Percentiles rank a stretch among this genome's conserved stretches.
phyloP scores from a whole-genome alignment of 2,329 filamentous ascomycete species.

The Ampelomyces quisqualis region DNA sequence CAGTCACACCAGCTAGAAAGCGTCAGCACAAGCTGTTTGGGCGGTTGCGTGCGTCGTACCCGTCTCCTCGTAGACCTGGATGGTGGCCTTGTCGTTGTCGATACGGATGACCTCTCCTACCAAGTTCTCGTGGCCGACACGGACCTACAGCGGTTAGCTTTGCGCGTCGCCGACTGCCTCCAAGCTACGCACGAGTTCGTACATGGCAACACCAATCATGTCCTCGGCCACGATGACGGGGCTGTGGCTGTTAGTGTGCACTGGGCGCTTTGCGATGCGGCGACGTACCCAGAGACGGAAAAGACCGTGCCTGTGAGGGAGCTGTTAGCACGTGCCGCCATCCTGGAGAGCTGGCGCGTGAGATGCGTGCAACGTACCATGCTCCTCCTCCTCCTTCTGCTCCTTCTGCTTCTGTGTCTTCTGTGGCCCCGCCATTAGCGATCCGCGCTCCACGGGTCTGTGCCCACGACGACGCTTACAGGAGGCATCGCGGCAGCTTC shows the following conservation, averaged over 20 bases:
- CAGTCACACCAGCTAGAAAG: conserved; percentile 82
- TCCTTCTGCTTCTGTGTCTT: conserved; percentile 42
- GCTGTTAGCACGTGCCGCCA: conserved; percentile 15
- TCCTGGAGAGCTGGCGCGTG: not conserved
- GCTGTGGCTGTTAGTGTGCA: conserved; percentile 45
- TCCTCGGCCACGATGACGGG: conserved; percentile 96
- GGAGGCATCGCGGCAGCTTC: conserved; percentile 40
- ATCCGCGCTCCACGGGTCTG: conserved; percentile 8
- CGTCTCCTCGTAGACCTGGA: conserved; percentile 99
- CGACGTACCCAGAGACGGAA: conserved; percentile 64
- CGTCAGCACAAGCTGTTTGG: conserved; percentile 11
- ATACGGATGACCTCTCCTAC: conserved; percentile 98
- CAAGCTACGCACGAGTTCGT: conserved; percentile 75
- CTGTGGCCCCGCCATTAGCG: conserved; percentile 29
- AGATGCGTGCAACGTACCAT: conserved; percentile 50
- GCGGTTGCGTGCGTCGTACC: conserved; percentile 56
- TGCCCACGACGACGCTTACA: conserved; percentile 29
- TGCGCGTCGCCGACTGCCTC: not conserved
- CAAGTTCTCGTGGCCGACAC: conserved; percentile 86
- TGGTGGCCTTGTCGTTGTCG: conserved; percentile 90
- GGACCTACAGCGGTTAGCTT: conserved; percentile 60
- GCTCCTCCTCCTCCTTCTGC: conserved; percentile 51
- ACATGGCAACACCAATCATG: conserved; percentile 99
- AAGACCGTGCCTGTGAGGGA: conserved; percentile 60
- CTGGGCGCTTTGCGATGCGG: conserved; percentile 10